Base-by-base conservation (phyloP, 805 yeast species). In the Schwanniomyces vanrijiae region DNA sequence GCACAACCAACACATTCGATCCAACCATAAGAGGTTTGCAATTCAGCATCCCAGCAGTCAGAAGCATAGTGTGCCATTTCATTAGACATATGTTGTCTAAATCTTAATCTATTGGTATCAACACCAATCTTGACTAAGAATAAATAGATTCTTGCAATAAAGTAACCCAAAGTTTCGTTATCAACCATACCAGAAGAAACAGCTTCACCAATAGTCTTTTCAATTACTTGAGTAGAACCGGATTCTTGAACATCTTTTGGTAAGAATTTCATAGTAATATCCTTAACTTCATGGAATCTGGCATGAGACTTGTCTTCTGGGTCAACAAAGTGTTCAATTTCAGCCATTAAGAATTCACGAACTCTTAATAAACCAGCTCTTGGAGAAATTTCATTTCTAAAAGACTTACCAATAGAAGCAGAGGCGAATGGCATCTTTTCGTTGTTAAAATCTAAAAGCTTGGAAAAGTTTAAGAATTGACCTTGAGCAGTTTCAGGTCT, bases 401-500 rank as follows among this genome's bases (percentile, higher is more conserved):
- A 94, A 11, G 98, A 91, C 73, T 94, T 94, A 66, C 99, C 99
- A 63, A 94, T 90, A 33, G 97, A 88, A 44, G 99, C 99, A 54
- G 97, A 90, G n/a, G 99, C 99, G 71, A 94, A 94, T 49, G 99
- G 99, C 92, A 95, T 91, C 70, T 84, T 88, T 70, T 86, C 84
- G 75, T 94, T 94, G 82, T 94, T 94, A 78, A 84, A 88, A 63
- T 94, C 99, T 60, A 90, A 81, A 62, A 94, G 79, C 73, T 92
- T 95, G 77, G 83, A 82, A 75, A 94, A 94, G 80, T 94, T 94
- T 65, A 94, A 79, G 69, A 94, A 94, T 76, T 94, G 99, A 64
- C 99, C 99, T 78, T 94, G 99, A 21, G 99, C 99, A 54, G 99
- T 94, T 77, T 94, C 99, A 51, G 99, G 99, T 73, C 99, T 85